Conservation (phyloP, 1,284 basidiomycete species). For the Trametes versicolor region DNA sequence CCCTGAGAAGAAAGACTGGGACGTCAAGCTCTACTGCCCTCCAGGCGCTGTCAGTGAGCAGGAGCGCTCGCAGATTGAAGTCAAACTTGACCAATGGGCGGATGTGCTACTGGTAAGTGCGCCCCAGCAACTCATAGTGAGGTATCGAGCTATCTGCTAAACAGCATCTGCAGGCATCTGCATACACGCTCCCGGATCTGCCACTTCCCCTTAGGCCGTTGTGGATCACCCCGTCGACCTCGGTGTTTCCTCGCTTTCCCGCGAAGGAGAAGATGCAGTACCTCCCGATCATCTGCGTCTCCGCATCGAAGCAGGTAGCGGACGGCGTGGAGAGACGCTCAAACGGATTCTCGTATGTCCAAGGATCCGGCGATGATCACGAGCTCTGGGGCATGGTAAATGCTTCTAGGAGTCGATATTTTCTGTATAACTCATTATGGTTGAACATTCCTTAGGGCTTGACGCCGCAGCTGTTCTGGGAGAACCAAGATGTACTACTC, state of each 20-base stretch:
- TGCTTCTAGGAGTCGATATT: neutral
- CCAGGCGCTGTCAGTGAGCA: slow-evolving; percentile 70
- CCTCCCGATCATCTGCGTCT: slow-evolving; percentile 79
- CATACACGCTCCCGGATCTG: slow-evolving; percentile 60
- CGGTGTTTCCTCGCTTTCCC: slow-evolving; percentile 53
- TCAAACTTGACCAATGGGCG: slow-evolving; percentile 73
- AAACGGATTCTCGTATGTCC: slow-evolving; percentile 80
- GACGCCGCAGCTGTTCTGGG: slow-evolving; percentile 81
- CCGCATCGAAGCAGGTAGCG: slow-evolving; percentile 74
- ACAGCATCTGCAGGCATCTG: slow-evolving; percentile 53
- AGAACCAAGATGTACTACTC: slow-evolving; percentile 61
- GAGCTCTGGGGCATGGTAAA: slow-evolving; percentile 84
- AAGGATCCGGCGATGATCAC: slow-evolving; percentile 92
- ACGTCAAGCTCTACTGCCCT: slow-evolving; percentile 70
- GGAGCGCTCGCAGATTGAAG: slow-evolving; percentile 80
- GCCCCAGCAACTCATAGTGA: neutral
- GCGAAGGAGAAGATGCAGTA: slow-evolving; percentile 46
- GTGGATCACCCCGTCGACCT: slow-evolving; percentile 71
- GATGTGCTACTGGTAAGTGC: slow-evolving; percentile 61
- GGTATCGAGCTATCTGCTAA: neutral
- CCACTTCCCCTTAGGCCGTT: slow-evolving; percentile 67
- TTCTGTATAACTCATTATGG: neutral
- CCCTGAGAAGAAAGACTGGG: slow-evolving; percentile 53
- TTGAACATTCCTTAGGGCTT: slow-evolving; percentile 59
- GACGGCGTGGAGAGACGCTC: slow-evolving; percentile 67